phyloP scores from a whole-genome alignment of 2,329 filamentous ascomycete species.

The Trichoderma semiorbis region DNA sequence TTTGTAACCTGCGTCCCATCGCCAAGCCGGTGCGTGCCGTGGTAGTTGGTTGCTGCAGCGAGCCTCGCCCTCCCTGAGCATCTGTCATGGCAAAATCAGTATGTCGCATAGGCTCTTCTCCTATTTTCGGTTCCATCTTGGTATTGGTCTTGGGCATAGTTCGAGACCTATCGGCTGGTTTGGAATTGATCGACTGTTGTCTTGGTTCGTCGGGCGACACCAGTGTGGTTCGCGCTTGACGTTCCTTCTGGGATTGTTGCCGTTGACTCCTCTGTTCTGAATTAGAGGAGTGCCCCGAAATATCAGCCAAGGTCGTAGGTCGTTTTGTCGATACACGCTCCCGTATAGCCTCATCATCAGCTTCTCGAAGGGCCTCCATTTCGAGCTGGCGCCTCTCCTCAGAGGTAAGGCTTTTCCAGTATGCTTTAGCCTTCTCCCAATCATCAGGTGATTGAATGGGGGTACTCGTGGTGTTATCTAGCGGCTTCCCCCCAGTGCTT shows the following conservation, averaged over 20 bases:
- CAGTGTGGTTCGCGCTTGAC: background rate
- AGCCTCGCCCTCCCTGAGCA: background rate
- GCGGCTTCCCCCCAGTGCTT: background rate
- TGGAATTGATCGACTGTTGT: background rate
- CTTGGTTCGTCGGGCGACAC: background rate
- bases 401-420: constrained; percentile 64
- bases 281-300: background rate
- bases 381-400: constrained; percentile 62
- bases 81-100: background rate
- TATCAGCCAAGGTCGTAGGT: background rate
- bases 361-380: constrained; percentile 53
- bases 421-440: constrained; percentile 66
- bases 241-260: background rate
- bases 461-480: background rate
- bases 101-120: background rate
- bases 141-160: background rate
- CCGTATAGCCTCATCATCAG: constrained; percentile 38
- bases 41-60: background rate
- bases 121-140: background rate
- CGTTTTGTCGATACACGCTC: background rate
- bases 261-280: background rate
- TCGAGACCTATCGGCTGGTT: background rate
- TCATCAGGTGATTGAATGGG: constrained; percentile 37
- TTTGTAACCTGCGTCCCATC: background rate
- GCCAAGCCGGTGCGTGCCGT: background rate